phyloP scores from a whole-genome alignment of 2,329 filamentous ascomycete species.

The Fusarium virguliforme region DNA sequence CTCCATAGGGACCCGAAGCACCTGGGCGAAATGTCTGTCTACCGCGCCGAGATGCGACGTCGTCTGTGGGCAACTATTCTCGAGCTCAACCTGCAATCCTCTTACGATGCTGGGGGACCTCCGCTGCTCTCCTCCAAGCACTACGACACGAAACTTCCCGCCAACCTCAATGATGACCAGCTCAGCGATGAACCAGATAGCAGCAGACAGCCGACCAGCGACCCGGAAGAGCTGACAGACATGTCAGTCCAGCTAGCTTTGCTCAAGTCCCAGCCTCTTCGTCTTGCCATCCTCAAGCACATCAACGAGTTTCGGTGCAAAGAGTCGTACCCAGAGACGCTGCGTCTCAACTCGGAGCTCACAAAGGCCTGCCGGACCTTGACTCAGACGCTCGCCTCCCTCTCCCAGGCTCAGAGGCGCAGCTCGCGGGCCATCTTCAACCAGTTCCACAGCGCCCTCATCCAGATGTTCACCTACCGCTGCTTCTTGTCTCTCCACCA shows the following conservation, averaged over 20 bases:
- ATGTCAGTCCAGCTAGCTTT: constrained; percentile 67
- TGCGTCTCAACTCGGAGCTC: constrained; percentile 64
- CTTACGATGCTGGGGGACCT: constrained; percentile 67
- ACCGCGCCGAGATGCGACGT: constrained; percentile 69
- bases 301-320: constrained; percentile 64
- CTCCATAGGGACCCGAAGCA: constrained; percentile 70
- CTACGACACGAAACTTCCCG: constrained; percentile 67
- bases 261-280: constrained; percentile 60
- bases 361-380: constrained; percentile 57
- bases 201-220: constrained; percentile 22
- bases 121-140: constrained; percentile 64
- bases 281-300: constrained; percentile 62
- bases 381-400: constrained; percentile 54
- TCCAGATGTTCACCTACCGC: constrained; percentile 63
- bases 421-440: constrained; percentile 44
- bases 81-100: constrained; percentile 68
- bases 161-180: constrained; percentile 68
- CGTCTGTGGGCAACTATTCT: constrained; percentile 71
- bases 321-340: constrained; percentile 64
- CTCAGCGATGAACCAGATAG: constrained; percentile 59
- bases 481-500: constrained; percentile 71
- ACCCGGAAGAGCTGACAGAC: constrained; percentile 56
- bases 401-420: constrained; percentile 55
- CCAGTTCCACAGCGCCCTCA: constrained; percentile 61
- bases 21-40: constrained; percentile 64